Evolutionary conservation across 2,329 filamentous ascomycete genomes (phyloP), one percentile per base, ranked within the genome.

Genomic region (Didymella sp.): DNA sequence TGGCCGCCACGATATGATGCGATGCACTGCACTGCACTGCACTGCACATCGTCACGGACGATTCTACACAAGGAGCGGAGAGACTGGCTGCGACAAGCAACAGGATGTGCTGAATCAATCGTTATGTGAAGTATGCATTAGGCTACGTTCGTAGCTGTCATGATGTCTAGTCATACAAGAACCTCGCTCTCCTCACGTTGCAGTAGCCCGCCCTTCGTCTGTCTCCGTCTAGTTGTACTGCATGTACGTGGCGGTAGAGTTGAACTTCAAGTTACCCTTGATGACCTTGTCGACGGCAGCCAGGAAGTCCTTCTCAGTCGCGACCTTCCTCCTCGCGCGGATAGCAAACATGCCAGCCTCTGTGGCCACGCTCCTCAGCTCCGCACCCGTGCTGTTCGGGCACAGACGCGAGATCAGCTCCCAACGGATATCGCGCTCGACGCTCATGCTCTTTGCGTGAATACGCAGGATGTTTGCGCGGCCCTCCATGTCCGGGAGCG

Each of bases 291-390:
- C 95, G 60, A 99, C 95, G 2, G 95, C 94, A 56, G 91, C 93
- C 69, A 99, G 81, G 80, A 99, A 99, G 80, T 99, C 95, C 85
- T 99, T 98, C 84, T 99, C 95, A 1, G 93, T 94, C 0, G 95
- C 95, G 15, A 99, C 92, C 90, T 99, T 99, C 80, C 95, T 89
- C 76, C 95, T 83, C 33, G 91, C 91, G 43, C 95, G 87, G 65
- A 99, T 97, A 59, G 95, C 95, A 74, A 96, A 99, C 94, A 99
- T 98, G 66, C 95, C 95, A 1, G 95, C 94, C 79, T 99, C 95
- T 8, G 95, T 99, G 67, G 95, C 96, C 59, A 99, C 95, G 81
- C 92, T 96, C 72, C 95, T 87, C 76, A 99, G 80, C 79, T 99
- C 95, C 47, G 95, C 95, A 81, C 95, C 95, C 0, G 95, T 99